phyloP scores from a whole-genome alignment of 1,284 basidiomycete genomes.

The Heliocybe sulcata region DNA sequence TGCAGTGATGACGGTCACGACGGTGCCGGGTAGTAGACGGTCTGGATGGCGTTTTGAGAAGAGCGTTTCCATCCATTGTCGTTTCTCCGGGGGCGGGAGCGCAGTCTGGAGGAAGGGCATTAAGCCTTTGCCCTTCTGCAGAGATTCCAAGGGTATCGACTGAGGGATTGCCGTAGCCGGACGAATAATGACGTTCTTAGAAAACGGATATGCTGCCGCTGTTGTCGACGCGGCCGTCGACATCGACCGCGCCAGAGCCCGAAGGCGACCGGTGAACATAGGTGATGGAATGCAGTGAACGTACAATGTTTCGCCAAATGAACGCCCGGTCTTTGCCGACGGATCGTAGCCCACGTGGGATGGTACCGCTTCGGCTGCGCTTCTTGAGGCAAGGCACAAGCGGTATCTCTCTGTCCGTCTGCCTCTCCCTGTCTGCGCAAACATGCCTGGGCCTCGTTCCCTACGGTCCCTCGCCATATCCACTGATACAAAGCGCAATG shows the following conservation, averaged over 20 bases:
- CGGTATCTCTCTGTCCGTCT: slow-evolving; percentile 3
- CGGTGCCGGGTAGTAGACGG: slow-evolving; percentile 72
- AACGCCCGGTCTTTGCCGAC: neutral
- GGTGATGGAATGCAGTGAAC: neutral
- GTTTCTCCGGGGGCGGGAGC: slow-evolving; percentile 63
- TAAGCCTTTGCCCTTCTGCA: slow-evolving; percentile 68
- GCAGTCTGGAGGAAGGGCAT: slow-evolving; percentile 69
- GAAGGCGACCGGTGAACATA: neutral
- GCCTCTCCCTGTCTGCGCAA: neutral
- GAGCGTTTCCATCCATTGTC: slow-evolving; percentile 53
- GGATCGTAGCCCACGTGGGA: neutral
- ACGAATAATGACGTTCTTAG: slow-evolving; percentile 55
- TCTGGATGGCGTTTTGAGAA: slow-evolving; percentile 67
- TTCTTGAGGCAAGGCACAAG: slow-evolving; percentile 1
- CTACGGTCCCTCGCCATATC: slow-evolving; percentile 48
- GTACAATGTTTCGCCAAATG: neutral
- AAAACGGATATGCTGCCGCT: slow-evolving; percentile 62
- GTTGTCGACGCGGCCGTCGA: slow-evolving; percentile 34
- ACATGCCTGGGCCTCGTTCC: slow-evolving; percentile 58
- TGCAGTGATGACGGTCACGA: slow-evolving; percentile 67
- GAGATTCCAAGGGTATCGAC: slow-evolving; percentile 26
- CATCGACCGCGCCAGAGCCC: slow-evolving; percentile 32
- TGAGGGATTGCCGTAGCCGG: slow-evolving; percentile 36
- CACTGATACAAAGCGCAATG: slow-evolving; percentile 32
- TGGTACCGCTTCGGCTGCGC: neutral